Base-by-base conservation (phyloP, 192 early-diverging fungal species). In the Entomortierella lignicola region DNA sequence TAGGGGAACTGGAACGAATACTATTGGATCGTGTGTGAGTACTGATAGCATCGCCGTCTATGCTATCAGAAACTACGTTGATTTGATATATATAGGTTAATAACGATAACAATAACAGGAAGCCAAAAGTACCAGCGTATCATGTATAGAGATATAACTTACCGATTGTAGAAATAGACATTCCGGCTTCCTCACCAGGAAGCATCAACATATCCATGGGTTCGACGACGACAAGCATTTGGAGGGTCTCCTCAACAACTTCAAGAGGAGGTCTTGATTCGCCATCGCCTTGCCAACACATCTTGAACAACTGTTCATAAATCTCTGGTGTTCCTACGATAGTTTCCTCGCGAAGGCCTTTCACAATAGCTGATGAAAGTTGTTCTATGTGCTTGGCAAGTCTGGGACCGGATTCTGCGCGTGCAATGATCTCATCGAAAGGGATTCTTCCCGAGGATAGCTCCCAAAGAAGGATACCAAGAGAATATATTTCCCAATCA, bases 161-260 rank as follows among this genome's bases (percentile, higher is more conserved):
- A 79, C 75, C 68, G 15, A 70, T 58, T 2, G 67, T 63, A 4
- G 75, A 69, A 26, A 79, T 59, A 21, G 67, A 70, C 75, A 79
- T 79, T 27, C 68, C 68, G 21, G 65, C 12, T 8, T 79, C 75
- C 2, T 79, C 75, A 2, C 75, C 75, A 15, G 75, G 75, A 15
- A 79, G 58, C 67, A 79, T 79, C 67, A 79, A 55, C 75, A 79
- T 79, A 42, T 79, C 75, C 75, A 79, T 79, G 0, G 75, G 75
- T 60, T 79, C 75, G 21, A 79, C 75, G 31, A 79, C 68, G 31
- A 79, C 75, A 41, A 79, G 43, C 75, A 79, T 79, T 34, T 70
- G 75, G 13, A 79, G 50, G 1, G 75, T 79, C 32, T 79, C 75
- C 30, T 79, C 75, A 2, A 79, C 67, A 48, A 79, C 81, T 52